Conservation (phyloP, 2,329 filamentous ascomycete genomes). For the Hypoxylon sp. region DNA sequence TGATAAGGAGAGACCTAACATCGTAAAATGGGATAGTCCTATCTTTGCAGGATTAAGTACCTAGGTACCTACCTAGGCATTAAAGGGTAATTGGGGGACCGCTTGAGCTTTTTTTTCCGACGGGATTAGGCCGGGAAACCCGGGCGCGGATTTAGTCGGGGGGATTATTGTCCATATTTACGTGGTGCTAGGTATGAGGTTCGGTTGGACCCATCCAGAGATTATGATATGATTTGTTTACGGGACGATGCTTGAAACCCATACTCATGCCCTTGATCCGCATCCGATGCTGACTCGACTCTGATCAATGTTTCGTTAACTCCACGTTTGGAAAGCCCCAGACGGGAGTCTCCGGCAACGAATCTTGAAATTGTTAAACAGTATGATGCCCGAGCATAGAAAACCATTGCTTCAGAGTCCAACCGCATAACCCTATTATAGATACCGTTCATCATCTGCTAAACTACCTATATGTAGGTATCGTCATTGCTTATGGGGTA, state of each 20-base stretch:
- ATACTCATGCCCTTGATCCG: conserved; percentile 1
- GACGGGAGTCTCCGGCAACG: background rate
- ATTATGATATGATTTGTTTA: background rate
- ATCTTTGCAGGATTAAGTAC: no score
- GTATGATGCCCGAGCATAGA: background rate
- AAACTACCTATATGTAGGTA: no score
- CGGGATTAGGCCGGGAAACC: conserved; percentile 17
- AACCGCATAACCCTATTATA: conserved; percentile 7
- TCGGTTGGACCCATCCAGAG: background rate
- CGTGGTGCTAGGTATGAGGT: background rate
- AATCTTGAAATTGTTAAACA: conserved; percentile 6
- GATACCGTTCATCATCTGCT: background rate
- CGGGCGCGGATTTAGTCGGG: conserved; percentile 27
- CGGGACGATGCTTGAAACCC: background rate
- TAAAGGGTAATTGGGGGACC: background rate
- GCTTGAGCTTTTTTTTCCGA: conserved; percentile 23
- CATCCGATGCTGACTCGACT: conserved; percentile 10
- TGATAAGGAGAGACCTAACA: no score
- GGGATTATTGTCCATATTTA: conserved; percentile 19
- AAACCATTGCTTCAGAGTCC: background rate
- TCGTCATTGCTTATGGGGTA: background rate
- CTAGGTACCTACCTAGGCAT: background rate
- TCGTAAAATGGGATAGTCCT: no score
- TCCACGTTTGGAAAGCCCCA: background rate
- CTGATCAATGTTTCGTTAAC: background rate